Evolutionary conservation across 2,329 filamentous ascomycete species (phyloP), one percentile per base, ranked within the genome.

Genomic region (Colletotrichum tofieldiae): DNA sequence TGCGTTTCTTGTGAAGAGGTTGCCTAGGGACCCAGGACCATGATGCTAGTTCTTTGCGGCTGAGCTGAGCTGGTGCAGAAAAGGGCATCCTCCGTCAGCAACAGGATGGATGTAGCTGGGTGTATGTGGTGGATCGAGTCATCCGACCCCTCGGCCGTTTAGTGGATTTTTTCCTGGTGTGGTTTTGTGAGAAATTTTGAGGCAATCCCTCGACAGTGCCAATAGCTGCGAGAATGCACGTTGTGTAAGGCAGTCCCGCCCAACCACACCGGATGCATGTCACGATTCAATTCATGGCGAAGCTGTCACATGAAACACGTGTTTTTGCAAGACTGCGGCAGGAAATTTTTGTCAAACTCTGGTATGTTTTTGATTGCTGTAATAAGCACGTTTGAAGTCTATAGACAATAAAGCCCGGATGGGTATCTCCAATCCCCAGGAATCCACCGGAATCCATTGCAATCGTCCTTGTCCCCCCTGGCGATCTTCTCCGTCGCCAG

Each of bases 381-480:
- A 58, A 37, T 59, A 39, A 65, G 62, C 71, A 71, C 9, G 32
- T n/a, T 73, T 60, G 66, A 51, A 39, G 61, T 72, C 67, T 72
- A 66, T 72, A 52, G 45, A 67, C 61, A 62, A 52, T 63, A 43
- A 51, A 39, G 62, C 67, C 71, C 71, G 67, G 56, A 56, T 32
- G 67, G 71, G 71, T 73, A 73, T 73, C 67, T 60, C 64, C 61
- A 68, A 65, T 66, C 45, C 35, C 67, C 67, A 52, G 67, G 49
- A 63, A 61, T 66, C 49, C 32, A 54, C 39, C 32, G 41, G 41
- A 51, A 41, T 32, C 39, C 61, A 45, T 54, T 18, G n/a, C 71
- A 47, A 47, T 43, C 26, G 20, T 64, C 49, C 6, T 49, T 12
- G n/a, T 35, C 5, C 56, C 56, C 23, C 37, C 5, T 16, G 45